Evolutionary conservation across 805 yeast species (phyloP).

Genomic region (Candida oleophila): DNA sequence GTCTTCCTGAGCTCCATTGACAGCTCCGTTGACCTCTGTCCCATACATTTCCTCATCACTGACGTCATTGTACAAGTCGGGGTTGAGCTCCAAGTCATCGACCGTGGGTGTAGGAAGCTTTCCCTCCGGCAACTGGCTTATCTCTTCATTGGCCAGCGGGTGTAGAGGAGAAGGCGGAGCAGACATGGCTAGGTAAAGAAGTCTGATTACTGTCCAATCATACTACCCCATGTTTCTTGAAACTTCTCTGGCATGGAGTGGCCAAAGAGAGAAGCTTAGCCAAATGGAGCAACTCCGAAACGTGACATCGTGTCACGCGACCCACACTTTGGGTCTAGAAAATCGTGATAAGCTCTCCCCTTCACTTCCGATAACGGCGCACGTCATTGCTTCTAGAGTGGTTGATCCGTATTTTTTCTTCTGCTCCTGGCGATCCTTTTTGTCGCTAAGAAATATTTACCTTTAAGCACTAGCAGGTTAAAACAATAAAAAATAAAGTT

Average conservation of each 20-base stretch:
- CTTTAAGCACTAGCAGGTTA: not conserved
- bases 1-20: not conserved
- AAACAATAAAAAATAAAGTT: too few relatives aligned
- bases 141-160: conserved; percentile 35
- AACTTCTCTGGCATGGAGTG: too few relatives aligned
- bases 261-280: too few relatives aligned
- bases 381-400: not conserved
- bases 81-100: conserved; percentile 39
- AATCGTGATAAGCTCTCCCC: not conserved
- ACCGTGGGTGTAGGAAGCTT: conserved; percentile 15
- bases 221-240: too few relatives aligned
- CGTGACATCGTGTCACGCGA: not conserved
- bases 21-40: not conserved
- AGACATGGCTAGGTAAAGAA: too few relatives aligned
- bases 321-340: not conserved
- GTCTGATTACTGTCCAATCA: too few relatives aligned
- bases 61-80: conserved; percentile 33
- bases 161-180: conserved; percentile 36
- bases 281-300: not conserved
- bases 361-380: not conserved
- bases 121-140: conserved; percentile 24
- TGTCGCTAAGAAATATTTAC: not conserved
- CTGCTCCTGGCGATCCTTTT: not conserved
- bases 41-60: conserved; percentile 9
- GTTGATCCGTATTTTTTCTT: not conserved